These are phyloP conservation scores for Pseudotsuga menziesii DNA, from an alignment of 75 land plant genomes.

Conservation along the genomic window DNA sequence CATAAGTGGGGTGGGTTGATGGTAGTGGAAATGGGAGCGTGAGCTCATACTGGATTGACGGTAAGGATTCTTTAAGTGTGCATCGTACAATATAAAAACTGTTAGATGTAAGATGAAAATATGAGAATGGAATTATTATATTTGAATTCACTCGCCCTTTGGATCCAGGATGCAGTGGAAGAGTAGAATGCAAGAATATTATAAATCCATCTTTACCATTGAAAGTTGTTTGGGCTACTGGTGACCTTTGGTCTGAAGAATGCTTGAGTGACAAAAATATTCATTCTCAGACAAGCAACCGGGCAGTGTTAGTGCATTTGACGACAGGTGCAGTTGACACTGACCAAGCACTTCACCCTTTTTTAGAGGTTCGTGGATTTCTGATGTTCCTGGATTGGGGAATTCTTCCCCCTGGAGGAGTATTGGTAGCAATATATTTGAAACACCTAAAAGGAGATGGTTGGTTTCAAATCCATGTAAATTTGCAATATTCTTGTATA, in stretches of 20 bases:
- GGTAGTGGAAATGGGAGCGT: too few species aligned
- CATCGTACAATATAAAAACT: constrained; percentile 75
- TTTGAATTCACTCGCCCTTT: constrained; percentile 88
- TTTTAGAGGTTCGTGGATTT: constrained; percentile 95
- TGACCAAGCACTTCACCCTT: constrained; percentile 84
- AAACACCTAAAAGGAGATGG: constrained; percentile 90
- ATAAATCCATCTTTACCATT: constrained; percentile 87
- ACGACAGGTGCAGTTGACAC: constrained; percentile 90
- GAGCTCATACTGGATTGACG: constrained; percentile 88
- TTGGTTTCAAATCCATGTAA: constrained; percentile 83
- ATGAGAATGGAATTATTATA: constrained; percentile 83
- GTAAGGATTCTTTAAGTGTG: constrained; percentile 53
- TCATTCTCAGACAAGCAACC: constrained; percentile 72
- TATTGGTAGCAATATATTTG: constrained; percentile 82
- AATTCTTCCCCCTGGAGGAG: constrained; percentile 85
- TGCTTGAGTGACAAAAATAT: constrained; percentile 72
- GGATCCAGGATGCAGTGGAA: constrained; percentile 56
- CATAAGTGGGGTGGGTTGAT: too few species aligned
- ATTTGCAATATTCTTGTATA: too few species aligned
- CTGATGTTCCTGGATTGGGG: constrained; percentile 99
- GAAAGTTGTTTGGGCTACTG: constrained; percentile 94
- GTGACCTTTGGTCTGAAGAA: constrained; percentile 76
- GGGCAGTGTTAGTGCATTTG: constrained; percentile 64
- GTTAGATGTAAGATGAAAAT: constrained; percentile 66
- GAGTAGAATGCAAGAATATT: constrained; percentile 73